Percentiles rank a stretch among this genome's conserved stretches.
Evolutionary conservation across 2,329 filamentous ascomycete species (phyloP).

Genomic region (Stemphylium vesicarium): DNA sequence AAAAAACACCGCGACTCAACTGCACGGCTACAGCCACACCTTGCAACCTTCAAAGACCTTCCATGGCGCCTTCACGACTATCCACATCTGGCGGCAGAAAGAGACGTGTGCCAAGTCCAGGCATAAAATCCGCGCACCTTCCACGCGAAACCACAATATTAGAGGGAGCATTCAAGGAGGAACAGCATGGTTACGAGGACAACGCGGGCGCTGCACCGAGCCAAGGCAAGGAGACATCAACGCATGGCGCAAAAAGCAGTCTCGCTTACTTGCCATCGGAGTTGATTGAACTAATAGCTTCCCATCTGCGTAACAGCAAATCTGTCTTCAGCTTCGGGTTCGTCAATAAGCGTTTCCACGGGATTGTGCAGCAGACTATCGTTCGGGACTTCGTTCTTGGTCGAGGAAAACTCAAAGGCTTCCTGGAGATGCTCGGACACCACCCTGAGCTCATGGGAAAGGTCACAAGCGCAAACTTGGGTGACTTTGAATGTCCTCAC

Average conservation of each 20-base stretch:
- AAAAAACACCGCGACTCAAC: background rate
- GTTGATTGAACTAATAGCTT: slow-evolving; percentile 16
- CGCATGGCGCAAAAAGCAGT: background rate
- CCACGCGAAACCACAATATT: slow-evolving; percentile 2
- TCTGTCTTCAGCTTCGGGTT: slow-evolving; percentile 15
- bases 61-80: slow-evolving; percentile 10
- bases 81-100: slow-evolving; percentile 7
- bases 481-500: slow-evolving; percentile 14
- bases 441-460: slow-evolving; percentile 15
- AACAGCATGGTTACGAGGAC: background rate
- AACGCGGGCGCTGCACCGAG: background rate
- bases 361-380: slow-evolving; percentile 22
- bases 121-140: background rate
- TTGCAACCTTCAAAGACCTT: background rate
- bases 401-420: slow-evolving; percentile 13
- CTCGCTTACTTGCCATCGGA: slow-evolving; percentile 17
- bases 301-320: background rate
- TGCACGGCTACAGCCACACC: background rate
- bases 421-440: slow-evolving; percentile 14
- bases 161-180: background rate
- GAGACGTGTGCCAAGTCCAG: slow-evolving; percentile 13
- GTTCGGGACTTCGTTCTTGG: slow-evolving; percentile 16
- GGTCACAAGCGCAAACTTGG: slow-evolving; percentile 19
- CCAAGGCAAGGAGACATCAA: background rate
- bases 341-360: slow-evolving; percentile 15